Evolutionary conservation across 805 yeast species (phyloP), one percentile per base, ranked within the genome.

Genomic region (Suhomyces xylopsoci): DNA sequence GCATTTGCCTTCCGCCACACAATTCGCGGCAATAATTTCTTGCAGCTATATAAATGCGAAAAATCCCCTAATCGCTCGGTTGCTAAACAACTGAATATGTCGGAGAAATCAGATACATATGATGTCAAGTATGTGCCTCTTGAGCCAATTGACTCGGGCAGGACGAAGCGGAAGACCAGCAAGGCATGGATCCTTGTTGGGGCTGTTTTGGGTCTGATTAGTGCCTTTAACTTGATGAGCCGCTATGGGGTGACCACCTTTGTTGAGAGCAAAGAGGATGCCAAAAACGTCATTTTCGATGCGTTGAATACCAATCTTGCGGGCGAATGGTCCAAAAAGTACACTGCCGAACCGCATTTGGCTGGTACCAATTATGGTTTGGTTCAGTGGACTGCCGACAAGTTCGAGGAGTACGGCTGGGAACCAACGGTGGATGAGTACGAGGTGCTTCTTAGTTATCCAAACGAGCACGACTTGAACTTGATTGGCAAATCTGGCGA

Each of bases 381-480:
- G n/a, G 78, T 78, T 9, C 74, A 81, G 32, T 83, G 79, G 69
- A 83, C 87, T 7, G 68, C 70, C 22, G 68, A 71, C 8, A 74
- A 81, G 62, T 76, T 84, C 44, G 71, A 71, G 55, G 76, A 77
- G 56, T 76, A 75, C 58, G 88, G 87, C 1, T 76, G 82, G 51
- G 65, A 73, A 20, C 50, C 62, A 9, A 52, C 60, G 8, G 61
- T 79, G 4, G 87, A 84, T 55, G 74, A 77, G 17, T 86, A 83
- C 64, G 83, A 85, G 53, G 73, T 82, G 1, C 82, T 80, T 71
- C 70, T 82, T 28, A 81, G 79, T 53, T 73, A 73, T 44, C 88
- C 86, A 2, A 65, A 74, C 4, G 78, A 76, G 25, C 80, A 77
- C 30, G 74, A 62, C 20, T 65, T 82, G 55, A 65, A 62, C 55